Evolutionary conservation across 2,329 filamentous ascomycete genomes (phyloP).

Genomic region (Stemphylium vesicarium): DNA sequence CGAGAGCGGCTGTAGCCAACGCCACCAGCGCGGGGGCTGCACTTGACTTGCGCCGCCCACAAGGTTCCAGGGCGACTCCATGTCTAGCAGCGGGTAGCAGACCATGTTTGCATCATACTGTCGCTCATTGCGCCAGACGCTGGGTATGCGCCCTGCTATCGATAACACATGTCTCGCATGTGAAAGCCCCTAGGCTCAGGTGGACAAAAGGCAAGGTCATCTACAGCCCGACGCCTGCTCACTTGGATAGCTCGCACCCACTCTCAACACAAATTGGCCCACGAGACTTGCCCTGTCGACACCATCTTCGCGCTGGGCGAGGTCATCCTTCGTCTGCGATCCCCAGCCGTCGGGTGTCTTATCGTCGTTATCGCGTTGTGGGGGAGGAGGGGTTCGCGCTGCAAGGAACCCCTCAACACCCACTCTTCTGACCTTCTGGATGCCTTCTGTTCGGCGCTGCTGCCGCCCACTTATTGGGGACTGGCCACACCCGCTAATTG

Average conservation of each 20-base stretch:
- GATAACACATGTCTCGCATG: conserved; percentile 33
- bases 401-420: conserved; percentile 15
- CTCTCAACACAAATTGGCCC: conserved; percentile 25
- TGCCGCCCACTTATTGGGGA: conserved; percentile 13
- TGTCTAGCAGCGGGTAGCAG: conserved; percentile 42
- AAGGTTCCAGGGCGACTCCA: conserved; percentile 34
- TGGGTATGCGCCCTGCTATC: conserved; percentile 24
- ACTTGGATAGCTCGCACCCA: conserved; percentile 1
- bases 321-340: conserved; percentile 24
- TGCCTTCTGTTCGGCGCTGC: conserved; percentile 15
- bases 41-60: conserved; percentile 15
- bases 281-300: conserved; percentile 35
- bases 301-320: conserved; percentile 29
- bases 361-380: conserved; percentile 35
- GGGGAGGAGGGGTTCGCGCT: conserved; percentile 17
- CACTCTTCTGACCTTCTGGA: background rate
- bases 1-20: conserved; percentile 38
- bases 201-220: conserved; percentile 30
- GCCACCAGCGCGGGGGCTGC: conserved; percentile 19
- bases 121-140: conserved; percentile 16
- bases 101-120: conserved; percentile 26
- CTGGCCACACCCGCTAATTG: conserved; percentile 27
- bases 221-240: conserved; percentile 12
- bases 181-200: conserved; percentile 36
- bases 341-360: conserved; percentile 17